Percentiles rank a stretch among this genome's conserved stretches.
Evolutionary conservation across 352 stramenopile species (phyloP).

Genomic region (Globisporangium nagaii): DNA sequence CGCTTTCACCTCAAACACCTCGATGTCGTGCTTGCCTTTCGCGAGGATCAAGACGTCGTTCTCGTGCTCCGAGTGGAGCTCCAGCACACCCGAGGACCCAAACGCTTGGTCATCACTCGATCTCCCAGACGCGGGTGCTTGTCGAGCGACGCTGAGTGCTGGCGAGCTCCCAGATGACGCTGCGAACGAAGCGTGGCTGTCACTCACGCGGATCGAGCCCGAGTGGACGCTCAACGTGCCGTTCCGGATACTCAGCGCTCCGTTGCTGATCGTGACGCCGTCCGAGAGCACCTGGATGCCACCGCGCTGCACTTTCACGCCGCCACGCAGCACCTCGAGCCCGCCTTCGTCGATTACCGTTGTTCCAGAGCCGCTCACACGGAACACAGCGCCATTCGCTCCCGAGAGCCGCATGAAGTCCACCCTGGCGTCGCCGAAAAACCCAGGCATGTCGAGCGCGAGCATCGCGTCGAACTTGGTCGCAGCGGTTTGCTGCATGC

Average conservation of each 20-base stretch:
- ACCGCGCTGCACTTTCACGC: conserved; percentile 47
- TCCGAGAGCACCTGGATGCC: conserved; percentile 57
- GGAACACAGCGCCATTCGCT: conserved; percentile 34
- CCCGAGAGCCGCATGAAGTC: conserved; percentile 51
- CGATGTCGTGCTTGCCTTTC: conserved; percentile 16
- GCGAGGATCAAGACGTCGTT: conserved; percentile 25
- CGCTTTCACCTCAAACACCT: conserved; percentile 53
- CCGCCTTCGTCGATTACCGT: conserved; percentile 54
- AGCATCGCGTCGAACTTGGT: conserved; percentile 19
- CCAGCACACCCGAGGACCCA: conserved; percentile 8
- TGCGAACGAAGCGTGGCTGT: conserved; percentile 16
- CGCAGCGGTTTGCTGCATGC: conserved; percentile 19
- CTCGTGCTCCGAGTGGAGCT: conserved; percentile 10
- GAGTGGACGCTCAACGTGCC: conserved; percentile 35
- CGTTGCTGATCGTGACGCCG: conserved; percentile 39
- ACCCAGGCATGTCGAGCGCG: conserved; percentile 23
- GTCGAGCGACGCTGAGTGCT: conserved; percentile 4
- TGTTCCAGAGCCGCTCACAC: conserved; percentile 41
- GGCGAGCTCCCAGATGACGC: neutral
- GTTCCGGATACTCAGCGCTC: conserved; percentile 32
- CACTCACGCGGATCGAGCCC: conserved; percentile 31
- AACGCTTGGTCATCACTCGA: neutral
- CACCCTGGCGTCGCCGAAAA: neutral
- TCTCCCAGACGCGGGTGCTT: neutral
- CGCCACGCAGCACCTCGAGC: conserved; percentile 51